Evolutionary conservation across 352 stramenopile genomes (phyloP).

Genomic region (Thraustotheca clavata): DNA sequence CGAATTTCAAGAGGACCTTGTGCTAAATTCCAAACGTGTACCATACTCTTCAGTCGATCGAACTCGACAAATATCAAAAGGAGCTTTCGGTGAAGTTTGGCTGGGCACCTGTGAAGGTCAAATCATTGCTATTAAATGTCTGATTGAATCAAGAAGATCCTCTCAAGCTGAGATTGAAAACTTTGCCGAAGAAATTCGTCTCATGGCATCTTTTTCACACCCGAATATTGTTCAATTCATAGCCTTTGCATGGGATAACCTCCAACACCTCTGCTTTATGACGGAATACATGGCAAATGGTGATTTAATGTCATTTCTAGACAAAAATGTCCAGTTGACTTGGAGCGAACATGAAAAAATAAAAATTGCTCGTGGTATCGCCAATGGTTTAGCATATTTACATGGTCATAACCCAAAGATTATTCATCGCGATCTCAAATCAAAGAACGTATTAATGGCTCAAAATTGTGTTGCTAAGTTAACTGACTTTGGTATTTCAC

Average conservation of each 20-base stretch:
- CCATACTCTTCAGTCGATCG: slow-evolving; percentile 69
- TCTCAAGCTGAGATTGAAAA: slow-evolving; percentile 72
- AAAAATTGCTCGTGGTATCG: slow-evolving; percentile 66
- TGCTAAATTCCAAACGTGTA: slow-evolving; percentile 42
- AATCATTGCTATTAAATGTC: slow-evolving; percentile 71
- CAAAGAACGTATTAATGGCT: slow-evolving; percentile 71
- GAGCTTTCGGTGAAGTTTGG: slow-evolving; percentile 73
- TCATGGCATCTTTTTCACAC: slow-evolving; percentile 66
- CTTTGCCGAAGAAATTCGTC: slow-evolving; percentile 74
- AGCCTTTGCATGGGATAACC: slow-evolving; percentile 66
- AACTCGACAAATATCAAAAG: slow-evolving; percentile 65
- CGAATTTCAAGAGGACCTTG: slow-evolving; percentile 54
- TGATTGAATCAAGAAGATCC: slow-evolving; percentile 69
- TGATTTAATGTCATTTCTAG: slow-evolving; percentile 57
- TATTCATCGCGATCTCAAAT: slow-evolving; percentile 72
- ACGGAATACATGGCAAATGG: slow-evolving; percentile 77
- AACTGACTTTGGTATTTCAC: slow-evolving; percentile 75
- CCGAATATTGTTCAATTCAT: slow-evolving; percentile 75
- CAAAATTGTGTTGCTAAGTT: slow-evolving; percentile 56
- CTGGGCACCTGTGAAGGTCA: slow-evolving; percentile 60
- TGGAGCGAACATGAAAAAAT: slow-evolving; percentile 72
- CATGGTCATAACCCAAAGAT: slow-evolving; percentile 47
- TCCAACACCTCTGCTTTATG: slow-evolving; percentile 61
- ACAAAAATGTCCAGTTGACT: slow-evolving; percentile 54
- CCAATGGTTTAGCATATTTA: slow-evolving; percentile 61